Conservation (phyloP, 345 rosid species). For the Citrus glauca region DNA sequence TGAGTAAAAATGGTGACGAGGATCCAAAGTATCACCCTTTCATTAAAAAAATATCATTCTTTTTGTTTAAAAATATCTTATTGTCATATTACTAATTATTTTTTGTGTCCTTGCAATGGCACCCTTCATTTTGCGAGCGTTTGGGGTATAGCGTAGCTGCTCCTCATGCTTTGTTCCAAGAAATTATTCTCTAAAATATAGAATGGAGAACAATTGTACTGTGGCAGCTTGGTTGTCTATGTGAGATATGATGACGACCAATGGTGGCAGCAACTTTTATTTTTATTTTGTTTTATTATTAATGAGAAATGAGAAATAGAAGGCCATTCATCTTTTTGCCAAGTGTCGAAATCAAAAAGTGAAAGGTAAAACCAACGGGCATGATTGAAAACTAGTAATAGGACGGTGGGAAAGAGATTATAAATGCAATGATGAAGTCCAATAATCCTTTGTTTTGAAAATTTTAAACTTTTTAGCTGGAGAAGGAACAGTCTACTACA, state of each 20-base stretch:
- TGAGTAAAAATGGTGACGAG: too few relatives aligned
- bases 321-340: neutral
- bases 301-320: neutral
- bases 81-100: too few relatives aligned
- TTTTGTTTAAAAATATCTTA: too few relatives aligned
- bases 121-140: neutral
- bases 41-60: too few relatives aligned
- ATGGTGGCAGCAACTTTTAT: neutral
- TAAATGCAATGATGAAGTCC: neutral
- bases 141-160: too few relatives aligned
- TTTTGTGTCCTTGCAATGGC: too few relatives aligned
- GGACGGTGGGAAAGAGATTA: constrained; percentile 2
- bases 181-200: too few relatives aligned
- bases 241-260: neutral
- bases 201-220: too few relatives aligned
- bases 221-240: too few relatives aligned
- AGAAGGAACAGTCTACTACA: too few relatives aligned
- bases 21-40: too few relatives aligned
- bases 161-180: fast-evolving
- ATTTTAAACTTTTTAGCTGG: neutral
- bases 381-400: neutral
- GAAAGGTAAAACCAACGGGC: neutral
- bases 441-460: neutral
- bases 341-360: neutral
- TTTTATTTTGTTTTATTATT: neutral